phyloP scores from a whole-genome alignment of 2,329 filamentous ascomycete species.

The Ophiostoma ulmi region DNA sequence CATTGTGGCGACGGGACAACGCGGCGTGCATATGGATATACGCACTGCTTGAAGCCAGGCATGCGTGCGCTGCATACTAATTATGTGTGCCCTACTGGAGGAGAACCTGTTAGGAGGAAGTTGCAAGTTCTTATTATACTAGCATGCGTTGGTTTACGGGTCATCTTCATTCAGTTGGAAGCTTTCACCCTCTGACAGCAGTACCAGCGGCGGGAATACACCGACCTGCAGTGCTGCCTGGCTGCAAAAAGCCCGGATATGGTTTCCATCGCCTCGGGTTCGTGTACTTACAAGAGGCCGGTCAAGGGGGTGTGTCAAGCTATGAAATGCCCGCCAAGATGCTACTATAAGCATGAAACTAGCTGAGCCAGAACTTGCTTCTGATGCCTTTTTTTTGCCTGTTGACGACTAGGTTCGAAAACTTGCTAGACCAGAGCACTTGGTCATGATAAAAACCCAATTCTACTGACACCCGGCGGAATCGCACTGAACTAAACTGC shows the following conservation, averaged over 20 bases:
- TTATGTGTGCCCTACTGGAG: background rate
- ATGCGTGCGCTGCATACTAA: background rate
- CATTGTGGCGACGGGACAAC: slow-evolving; percentile 13
- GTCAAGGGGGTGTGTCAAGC: background rate
- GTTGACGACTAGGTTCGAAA: background rate
- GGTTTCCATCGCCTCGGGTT: background rate
- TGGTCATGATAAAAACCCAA: too few relatives aligned
- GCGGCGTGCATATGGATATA: slow-evolving; percentile 13
- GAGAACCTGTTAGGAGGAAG: background rate
- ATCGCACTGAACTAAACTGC: too few relatives aligned
- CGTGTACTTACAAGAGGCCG: background rate
- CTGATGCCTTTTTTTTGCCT: background rate
- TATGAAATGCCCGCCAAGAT: background rate
- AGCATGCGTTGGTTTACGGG: background rate
- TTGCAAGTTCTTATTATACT: background rate
- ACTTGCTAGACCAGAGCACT: background rate
- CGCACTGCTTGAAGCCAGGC: background rate
- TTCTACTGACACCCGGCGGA: too few relatives aligned
- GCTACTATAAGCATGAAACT: background rate
- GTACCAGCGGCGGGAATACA: background rate
- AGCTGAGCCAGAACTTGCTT: background rate
- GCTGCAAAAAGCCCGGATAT: background rate
- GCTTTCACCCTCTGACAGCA: background rate
- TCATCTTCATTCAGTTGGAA: background rate
- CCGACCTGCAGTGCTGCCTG: background rate